Percentiles rank a stretch among this genome's conserved stretches.
Conservation (phyloP, 1,284 basidiomycete species). For the Moesziomyces sp. region DNA sequence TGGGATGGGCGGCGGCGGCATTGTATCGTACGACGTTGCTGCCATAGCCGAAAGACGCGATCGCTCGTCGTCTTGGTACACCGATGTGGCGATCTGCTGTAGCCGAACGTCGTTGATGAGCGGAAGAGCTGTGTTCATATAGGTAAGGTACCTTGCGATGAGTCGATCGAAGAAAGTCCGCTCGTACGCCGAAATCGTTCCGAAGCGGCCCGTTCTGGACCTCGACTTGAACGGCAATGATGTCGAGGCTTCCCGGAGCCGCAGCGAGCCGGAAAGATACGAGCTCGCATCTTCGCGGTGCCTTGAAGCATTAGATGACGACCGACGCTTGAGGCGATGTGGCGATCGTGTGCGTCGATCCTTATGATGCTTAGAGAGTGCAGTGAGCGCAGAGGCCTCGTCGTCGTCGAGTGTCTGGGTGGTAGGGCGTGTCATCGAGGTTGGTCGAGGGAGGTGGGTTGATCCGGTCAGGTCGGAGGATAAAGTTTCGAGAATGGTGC, state of each 20-base stretch:
- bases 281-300: slow-evolving; percentile 21
- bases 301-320: slow-evolving; percentile 40
- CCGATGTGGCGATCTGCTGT: slow-evolving; percentile 24
- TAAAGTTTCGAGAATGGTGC: slow-evolving; percentile 44
- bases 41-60: slow-evolving; percentile 15
- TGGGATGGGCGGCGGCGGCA: slow-evolving; percentile 36
- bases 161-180: slow-evolving; percentile 40
- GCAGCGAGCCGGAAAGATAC: slow-evolving; percentile 10
- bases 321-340: slow-evolving; percentile 26
- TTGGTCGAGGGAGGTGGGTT: slow-evolving; percentile 15
- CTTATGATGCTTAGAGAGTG: slow-evolving; percentile 25
- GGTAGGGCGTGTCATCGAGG: slow-evolving; percentile 1
- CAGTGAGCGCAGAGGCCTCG: slow-evolving; percentile 34
- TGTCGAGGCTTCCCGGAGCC: slow-evolving; percentile 11
- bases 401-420: slow-evolving; percentile 37
- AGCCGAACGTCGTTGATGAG: slow-evolving; percentile 35
- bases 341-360: slow-evolving; percentile 29
- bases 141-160: slow-evolving; percentile 37
- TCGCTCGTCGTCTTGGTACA: slow-evolving; percentile 34
- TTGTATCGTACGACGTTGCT: slow-evolving; percentile 12
- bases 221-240: slow-evolving; percentile 19
- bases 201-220: slow-evolving; percentile 15
- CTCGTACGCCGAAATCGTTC: slow-evolving; percentile 37
- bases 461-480: slow-evolving; percentile 32
- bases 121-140: slow-evolving; percentile 45